Evolutionary conservation across 805 yeast genomes (phyloP).

Genomic region (Ogataea chonburiensis): DNA sequence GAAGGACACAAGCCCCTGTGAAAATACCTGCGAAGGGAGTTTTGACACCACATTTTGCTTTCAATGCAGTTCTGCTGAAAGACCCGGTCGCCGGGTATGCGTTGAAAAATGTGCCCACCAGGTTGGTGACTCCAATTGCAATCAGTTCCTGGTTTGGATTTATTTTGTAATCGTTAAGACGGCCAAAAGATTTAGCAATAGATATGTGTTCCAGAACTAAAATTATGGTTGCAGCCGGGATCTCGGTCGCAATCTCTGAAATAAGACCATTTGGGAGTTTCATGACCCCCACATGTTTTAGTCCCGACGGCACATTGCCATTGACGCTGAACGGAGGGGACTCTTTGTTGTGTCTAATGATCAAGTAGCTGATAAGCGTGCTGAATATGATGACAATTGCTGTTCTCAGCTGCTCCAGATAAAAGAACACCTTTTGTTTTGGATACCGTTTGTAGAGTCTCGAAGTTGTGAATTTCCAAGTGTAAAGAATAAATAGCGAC

Average conservation of each 20-base stretch:
- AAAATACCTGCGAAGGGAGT: slow-evolving; percentile 91
- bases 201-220: slow-evolving; percentile 89
- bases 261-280: slow-evolving; percentile 58
- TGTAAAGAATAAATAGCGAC: slow-evolving; percentile 66
- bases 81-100: slow-evolving; percentile 98
- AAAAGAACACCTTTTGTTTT: slow-evolving; percentile 60
- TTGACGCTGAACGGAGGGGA: slow-evolving; percentile 54
- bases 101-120: slow-evolving; percentile 86
- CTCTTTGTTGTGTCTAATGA: slow-evolving; percentile 47
- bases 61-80: slow-evolving; percentile 89
- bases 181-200: slow-evolving; percentile 88
- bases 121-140: slow-evolving; percentile 89
- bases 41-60: slow-evolving; percentile 92
- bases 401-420: slow-evolving; percentile 70
- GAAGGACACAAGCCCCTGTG: slow-evolving; percentile 83
- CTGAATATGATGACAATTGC: slow-evolving; percentile 80
- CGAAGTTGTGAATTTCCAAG: slow-evolving; percentile 66
- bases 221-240: slow-evolving; percentile 84
- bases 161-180: slow-evolving; percentile 87
- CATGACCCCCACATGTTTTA: slow-evolving; percentile 74
- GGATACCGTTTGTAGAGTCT: slow-evolving; percentile 64
- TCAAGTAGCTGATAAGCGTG: slow-evolving; percentile 79
- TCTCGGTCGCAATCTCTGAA: slow-evolving; percentile 62
- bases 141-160: slow-evolving; percentile 91
- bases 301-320: slow-evolving; percentile 81